phyloP scores from a whole-genome alignment of 495 filamentous ascomycete genomes.

The Xylona heveae region DNA sequence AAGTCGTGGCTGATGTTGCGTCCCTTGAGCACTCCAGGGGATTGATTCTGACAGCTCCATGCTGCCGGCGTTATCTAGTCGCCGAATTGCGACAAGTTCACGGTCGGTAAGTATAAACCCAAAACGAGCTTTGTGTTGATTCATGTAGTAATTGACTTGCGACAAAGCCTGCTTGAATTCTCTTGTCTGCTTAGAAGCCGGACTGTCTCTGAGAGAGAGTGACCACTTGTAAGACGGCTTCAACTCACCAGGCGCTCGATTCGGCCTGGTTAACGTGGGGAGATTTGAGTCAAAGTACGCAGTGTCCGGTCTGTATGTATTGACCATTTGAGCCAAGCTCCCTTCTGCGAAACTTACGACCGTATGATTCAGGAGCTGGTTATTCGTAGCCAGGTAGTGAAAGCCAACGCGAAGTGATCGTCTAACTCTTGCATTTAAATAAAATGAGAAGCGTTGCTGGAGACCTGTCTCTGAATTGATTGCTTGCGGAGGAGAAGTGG shows the following conservation, averaged over 20 bases:
- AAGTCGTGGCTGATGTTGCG: conserved; percentile 1
- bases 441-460: conserved; percentile 4
- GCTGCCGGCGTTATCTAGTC: conserved; percentile 7
- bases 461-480: conserved; percentile 6
- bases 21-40: conserved; percentile 5
- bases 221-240: too few species aligned
- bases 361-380: conserved; percentile 1
- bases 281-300: too few species aligned
- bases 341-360: conserved; percentile 5
- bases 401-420: conserved; percentile 6
- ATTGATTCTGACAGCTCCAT: conserved; percentile 6
- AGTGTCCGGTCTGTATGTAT: too few species aligned
- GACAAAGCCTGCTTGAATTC: conserved; percentile 7
- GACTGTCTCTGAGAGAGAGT: too few species aligned
- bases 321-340: conserved; percentile 1
- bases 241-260: too few species aligned
- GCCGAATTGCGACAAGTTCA: conserved; percentile 9
- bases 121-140: conserved; percentile 6
- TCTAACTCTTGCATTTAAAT: conserved; percentile 3
- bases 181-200: too few species aligned
- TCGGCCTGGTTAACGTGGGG: too few species aligned
- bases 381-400: background rate
- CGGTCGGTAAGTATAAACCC: conserved; percentile 9
- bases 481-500: conserved; percentile 5
- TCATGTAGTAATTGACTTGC: conserved; percentile 8